Conservation (phyloP, 441 rosid genomes). For the Mallotus japonicus region DNA sequence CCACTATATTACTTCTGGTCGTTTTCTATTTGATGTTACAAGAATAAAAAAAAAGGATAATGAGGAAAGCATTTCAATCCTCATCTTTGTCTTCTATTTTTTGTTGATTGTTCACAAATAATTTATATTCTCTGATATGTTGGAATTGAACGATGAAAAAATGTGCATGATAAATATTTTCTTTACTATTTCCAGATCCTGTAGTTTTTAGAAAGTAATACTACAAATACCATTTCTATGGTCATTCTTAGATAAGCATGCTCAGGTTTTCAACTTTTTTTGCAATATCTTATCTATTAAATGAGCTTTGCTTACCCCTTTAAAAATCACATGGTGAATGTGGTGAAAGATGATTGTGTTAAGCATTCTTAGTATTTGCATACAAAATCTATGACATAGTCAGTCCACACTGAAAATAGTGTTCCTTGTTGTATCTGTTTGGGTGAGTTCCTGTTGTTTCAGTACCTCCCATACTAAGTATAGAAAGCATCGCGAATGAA, state of each 20-base stretch:
- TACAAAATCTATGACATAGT: neutral
- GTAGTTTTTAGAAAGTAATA: neutral
- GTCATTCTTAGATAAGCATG: constrained; percentile 7
- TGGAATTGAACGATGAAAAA: neutral
- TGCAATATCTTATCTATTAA: neutral
- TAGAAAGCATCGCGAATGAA: neutral
- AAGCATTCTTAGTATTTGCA: neutral
- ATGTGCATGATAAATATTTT: neutral
- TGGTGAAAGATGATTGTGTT: neutral
- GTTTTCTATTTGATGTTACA: neutral
- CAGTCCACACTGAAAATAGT: neutral
- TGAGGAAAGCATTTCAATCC: neutral
- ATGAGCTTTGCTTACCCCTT: neutral
- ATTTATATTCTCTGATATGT: neutral
- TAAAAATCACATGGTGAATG: neutral
- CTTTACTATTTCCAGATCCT: neutral
- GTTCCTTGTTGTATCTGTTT: neutral
- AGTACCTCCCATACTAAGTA: neutral
- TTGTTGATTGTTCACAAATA: too few relatives aligned
- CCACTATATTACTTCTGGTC: neutral
- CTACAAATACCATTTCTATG: neutral
- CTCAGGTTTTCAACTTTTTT: neutral
- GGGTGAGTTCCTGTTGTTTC: neutral
- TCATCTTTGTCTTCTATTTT: neutral
- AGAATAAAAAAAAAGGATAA: neutral